Conservation (phyloP, 768 basidiomycete species). For the Hortiboletus flavorubellus region DNA sequence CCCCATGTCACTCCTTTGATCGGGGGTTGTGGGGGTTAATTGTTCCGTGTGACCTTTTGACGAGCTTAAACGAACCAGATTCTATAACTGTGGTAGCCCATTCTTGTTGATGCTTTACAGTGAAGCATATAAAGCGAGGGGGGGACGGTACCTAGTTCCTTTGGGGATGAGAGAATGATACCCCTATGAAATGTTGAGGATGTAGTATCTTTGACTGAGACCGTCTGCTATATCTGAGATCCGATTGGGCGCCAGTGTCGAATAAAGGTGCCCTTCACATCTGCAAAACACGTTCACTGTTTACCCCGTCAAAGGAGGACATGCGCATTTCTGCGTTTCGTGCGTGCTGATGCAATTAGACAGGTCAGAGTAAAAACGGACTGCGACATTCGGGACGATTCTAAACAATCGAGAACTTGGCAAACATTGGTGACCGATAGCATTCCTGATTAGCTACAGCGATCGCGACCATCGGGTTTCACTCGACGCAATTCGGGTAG, state of each 20-base stretch:
- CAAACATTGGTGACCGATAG: constrained; percentile 13
- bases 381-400: no score
- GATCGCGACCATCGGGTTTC: no score
- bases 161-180: no score
- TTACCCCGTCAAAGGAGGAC: no score
- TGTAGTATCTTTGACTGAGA: not conserved
- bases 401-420: no score
- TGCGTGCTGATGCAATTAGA: not conserved
- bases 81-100: not conserved
- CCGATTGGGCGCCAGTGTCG: not conserved
- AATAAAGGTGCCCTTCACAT: no score
- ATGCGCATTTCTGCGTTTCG: no score
- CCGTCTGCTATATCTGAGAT: no score
- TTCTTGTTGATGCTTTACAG: not conserved
- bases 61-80: not conserved
- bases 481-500: no score
- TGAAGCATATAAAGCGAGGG: not conserved
- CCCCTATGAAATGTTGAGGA: not conserved
- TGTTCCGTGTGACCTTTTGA: not conserved
- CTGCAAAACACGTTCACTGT: no score
- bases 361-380: not conserved
- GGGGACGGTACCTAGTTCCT: not conserved
- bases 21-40: not conserved
- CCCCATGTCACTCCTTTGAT: not conserved
- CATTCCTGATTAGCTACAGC: constrained; percentile 13